Evolutionary conservation across 2,329 filamentous ascomycete species (phyloP), one percentile per base, ranked within the genome.

Genomic region (Talaromyces sp.): DNA sequence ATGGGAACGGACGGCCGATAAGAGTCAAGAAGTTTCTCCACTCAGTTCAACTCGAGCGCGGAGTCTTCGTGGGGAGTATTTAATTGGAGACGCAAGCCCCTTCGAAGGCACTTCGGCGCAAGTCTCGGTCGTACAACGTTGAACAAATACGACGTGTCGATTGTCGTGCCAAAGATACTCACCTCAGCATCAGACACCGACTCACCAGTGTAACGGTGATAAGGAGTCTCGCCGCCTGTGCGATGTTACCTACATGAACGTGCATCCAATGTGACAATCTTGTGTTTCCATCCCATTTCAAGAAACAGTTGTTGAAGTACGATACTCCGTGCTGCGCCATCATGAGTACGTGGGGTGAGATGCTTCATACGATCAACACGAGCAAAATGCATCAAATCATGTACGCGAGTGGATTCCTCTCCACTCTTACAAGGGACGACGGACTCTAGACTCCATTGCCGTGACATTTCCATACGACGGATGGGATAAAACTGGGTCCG

Each of bases 401-500:
- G 35, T 63, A 37, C 61, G 27, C 9, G 33, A 58, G 64, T 65
- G 59, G 52, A 65, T 65, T 62, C 52, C 33, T 54, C 66, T 65
- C 66, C 66, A 60, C 62, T 50, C 48, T 43, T 31, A 45, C 57
- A 57, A 45, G 22, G 39, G 22, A 41, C 19, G 50, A 54, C n/a
- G 31, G 31, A 54, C 31, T 22, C 50, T 37, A 56, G 50, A 56
- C 52, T 37, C 52, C 52, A 39, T 37, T 11, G 52, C 52, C 24
- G 37, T 66, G 54, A 54, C 35, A 48, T 45, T 37, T 56, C 58
- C 54, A 60, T 57, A 24, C 41, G 57, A 52, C 62, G 39, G 60
- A 57, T 50, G 56, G 56, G 48, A 63, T 56, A 65, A 60, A 57
- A 62, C 48, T 62, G 64, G 64, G 64, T 65, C 64, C 59, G 64